Evolutionary conservation across 2,329 filamentous ascomycete genomes (phyloP).

Genomic region (Apiospora rasikravindrae): DNA sequence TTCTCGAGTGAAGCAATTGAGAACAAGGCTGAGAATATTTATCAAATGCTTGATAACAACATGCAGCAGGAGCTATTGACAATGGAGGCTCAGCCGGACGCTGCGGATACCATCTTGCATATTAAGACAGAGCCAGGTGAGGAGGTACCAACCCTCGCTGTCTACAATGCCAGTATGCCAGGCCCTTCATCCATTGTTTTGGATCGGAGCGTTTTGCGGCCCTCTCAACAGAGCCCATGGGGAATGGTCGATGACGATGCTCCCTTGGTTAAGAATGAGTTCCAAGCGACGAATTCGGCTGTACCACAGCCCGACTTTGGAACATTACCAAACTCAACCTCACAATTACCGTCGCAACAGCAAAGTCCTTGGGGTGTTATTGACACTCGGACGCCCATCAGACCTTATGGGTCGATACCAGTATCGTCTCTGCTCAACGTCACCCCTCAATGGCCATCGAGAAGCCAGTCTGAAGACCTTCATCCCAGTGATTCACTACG

Average conservation of each 20-base stretch:
- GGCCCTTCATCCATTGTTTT: not conserved
- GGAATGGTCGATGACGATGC: not conserved
- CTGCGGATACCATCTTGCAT: not conserved
- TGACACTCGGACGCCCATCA: not conserved
- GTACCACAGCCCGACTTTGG: not conserved
- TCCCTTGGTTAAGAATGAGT: not conserved
- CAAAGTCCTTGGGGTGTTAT: not conserved
- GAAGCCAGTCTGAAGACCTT: not conserved
- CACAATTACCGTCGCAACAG: not conserved
- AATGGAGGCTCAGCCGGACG: not conserved
- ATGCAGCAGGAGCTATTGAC: not conserved
- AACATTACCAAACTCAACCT: not conserved
- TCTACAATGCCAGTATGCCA: not conserved
- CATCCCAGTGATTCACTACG: not conserved
- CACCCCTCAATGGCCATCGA: not conserved
- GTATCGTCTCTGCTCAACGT: not conserved
- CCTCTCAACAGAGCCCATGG: slow-evolving; percentile 15
- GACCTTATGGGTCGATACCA: not conserved
- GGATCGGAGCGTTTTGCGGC: not conserved
- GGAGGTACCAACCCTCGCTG: not conserved
- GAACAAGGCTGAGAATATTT: not conserved
- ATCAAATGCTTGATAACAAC: not conserved
- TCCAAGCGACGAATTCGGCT: not conserved
- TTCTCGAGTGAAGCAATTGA: slow-evolving; percentile 9
- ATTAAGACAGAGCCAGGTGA: not conserved